A percentile compares a stretch with the other conserved stretches of the same genome.
These are phyloP conservation scores for Musa beccarii DNA, from an alignment of 176 grass and related monocot species.

Conservation along the genomic window DNA sequence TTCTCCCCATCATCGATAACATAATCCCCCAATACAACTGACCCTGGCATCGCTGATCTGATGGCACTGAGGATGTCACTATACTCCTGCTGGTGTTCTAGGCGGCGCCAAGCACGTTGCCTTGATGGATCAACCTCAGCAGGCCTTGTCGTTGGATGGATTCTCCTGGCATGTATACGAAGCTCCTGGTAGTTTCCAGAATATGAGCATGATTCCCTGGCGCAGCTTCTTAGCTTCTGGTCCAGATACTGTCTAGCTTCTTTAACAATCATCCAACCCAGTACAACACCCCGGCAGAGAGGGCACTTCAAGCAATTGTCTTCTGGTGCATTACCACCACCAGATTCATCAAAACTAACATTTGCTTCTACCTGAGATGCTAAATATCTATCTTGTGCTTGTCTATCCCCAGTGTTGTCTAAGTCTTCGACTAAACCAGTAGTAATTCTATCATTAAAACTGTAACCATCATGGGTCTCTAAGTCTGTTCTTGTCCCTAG, in stretches of 20 bases:
- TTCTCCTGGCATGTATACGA: conserved; percentile 27
- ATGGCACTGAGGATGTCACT: conserved; percentile 30
- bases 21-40: conserved; percentile 10
- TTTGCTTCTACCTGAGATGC: background rate
- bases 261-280: conserved; percentile 28
- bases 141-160: conserved; percentile 29
- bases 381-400: background rate
- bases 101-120: conserved; percentile 20
- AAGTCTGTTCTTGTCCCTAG: background rate
- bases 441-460: background rate
- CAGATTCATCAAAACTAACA: background rate
- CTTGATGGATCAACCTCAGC: conserved; percentile 32
- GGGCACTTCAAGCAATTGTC: conserved; percentile 27
- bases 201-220: conserved; percentile 28
- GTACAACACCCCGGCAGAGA: conserved; percentile 31
- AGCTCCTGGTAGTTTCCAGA: conserved; percentile 32
- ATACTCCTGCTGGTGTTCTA: conserved; percentile 32
- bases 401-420: background rate
- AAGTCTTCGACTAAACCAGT: background rate
- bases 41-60: conserved; percentile 17
- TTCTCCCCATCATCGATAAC: conserved; percentile 8
- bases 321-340: background rate
- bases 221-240: conserved; percentile 31
- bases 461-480: background rate
- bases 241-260: conserved; percentile 32